These are phyloP conservation scores for Penicillium sp. DNA, from an alignment of 2,329 filamentous ascomycete species.

Conservation along the genomic window DNA sequence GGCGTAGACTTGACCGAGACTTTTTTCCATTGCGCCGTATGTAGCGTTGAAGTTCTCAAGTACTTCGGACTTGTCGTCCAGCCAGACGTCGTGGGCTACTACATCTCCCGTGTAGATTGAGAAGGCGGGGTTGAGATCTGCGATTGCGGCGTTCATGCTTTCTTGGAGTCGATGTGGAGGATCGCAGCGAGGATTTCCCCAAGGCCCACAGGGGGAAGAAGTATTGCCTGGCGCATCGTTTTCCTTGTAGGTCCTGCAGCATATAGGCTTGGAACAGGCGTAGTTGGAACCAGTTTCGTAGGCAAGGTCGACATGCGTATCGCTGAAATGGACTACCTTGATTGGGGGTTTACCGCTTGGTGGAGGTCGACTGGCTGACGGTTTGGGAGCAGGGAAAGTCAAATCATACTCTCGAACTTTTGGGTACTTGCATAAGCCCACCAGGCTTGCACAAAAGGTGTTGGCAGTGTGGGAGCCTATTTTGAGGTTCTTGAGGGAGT, in stretches of 20 bases:
- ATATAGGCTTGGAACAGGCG: constrained; percentile 60
- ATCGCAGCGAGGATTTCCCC: constrained; percentile 58
- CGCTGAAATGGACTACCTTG: constrained; percentile 60
- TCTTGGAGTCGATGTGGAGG: constrained; percentile 52
- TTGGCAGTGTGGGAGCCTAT: constrained; percentile 53
- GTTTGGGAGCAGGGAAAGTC: constrained; percentile 46
- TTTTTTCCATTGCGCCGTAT: constrained; percentile 48
- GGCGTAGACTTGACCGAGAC: constrained; percentile 50
- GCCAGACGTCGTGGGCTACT: constrained; percentile 52
- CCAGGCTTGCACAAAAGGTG: constrained; percentile 54
- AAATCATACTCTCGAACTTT: constrained; percentile 46
- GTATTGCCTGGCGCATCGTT: constrained; percentile 52
- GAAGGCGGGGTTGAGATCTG: constrained; percentile 50
- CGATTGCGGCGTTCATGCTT: constrained; percentile 51
- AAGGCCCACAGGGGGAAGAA: constrained; percentile 51
- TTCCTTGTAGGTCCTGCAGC: constrained; percentile 56
- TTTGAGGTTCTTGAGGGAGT: constrained; percentile 49
- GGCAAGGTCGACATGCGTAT: constrained; percentile 59
- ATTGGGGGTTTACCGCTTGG: constrained; percentile 51
- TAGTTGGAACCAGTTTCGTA: constrained; percentile 57
- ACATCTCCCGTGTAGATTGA: constrained; percentile 63
- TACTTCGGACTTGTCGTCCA: constrained; percentile 34
- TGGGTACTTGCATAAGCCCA: constrained; percentile 57
- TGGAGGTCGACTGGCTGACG: constrained; percentile 39
- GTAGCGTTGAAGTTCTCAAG: constrained; percentile 44